Evolutionary conservation across 1,284 basidiomycete genomes (phyloP), one percentile per base, ranked within the genome.

Genomic region (Dichomitus squalens): DNA sequence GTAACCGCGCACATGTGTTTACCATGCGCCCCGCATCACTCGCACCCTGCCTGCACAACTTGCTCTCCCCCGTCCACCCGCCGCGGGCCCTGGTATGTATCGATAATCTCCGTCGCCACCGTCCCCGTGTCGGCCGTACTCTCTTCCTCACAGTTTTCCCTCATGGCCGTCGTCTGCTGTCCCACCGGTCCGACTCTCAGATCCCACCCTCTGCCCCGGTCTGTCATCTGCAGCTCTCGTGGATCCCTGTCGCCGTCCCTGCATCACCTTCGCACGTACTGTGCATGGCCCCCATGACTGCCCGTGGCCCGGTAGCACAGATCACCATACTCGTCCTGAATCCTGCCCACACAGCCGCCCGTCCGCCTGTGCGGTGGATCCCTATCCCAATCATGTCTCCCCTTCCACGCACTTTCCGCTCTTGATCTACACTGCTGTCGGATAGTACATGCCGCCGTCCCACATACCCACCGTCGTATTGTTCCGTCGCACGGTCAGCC

Each of bases 1-100:
- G 53, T 53, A 57, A 54, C 29, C 16, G 33, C 39, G 27, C 47
- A 46, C 60, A 59, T 62, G 60, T 62, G 60, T 59, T 61, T 61
- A 51, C 53, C 56, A 52, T 55, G 53, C 51, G 20, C 25, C 33
- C 34, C 23, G 12, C 36, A 21, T 38, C 38, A 31, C 35, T 33
- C n/a, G n/a, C n/a, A n/a, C n/a, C n/a, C n/a, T n/a, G n/a, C n/a
- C n/a, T n/a, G 40, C 6, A 31, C 48, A 29, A n/a, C 47, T 16
- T 20, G 7, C 33, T 25, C 38, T 33, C 29, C n/a, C 43, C 41
- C 41, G 7, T 21, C n/a, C 21, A 21, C 34, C 38, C 39, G 18
- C 35, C 49, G n/a, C 35, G 21, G 12, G 38, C 38, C n/a, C 27
- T 16, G 18, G n/a, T 35, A 29, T 39, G 34, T 29, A 58, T 63